phyloP scores from a whole-genome alignment of 2,329 filamentous ascomycete genomes.

The Colletotrichum phormii region DNA sequence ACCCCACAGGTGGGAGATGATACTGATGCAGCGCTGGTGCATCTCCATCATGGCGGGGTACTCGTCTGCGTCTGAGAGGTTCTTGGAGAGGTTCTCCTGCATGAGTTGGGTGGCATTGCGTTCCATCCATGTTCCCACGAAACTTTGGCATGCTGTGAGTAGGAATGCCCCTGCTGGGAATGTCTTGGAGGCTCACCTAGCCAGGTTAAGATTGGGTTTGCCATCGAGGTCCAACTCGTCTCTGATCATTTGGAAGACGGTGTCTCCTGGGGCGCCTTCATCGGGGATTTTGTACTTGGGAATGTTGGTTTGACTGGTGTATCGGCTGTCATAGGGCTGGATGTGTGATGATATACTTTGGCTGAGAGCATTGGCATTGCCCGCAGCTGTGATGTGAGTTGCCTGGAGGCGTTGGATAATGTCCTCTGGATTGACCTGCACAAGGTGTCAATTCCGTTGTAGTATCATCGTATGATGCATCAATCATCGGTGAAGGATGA shows the following conservation, averaged over 20 bases:
- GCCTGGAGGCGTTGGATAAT: constrained; percentile 65
- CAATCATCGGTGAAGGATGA: neutral
- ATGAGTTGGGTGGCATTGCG: constrained; percentile 73
- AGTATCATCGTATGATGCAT: neutral
- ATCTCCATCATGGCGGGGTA: constrained; percentile 69
- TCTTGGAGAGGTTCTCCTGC: constrained; percentile 76
- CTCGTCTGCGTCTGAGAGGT: constrained; percentile 77
- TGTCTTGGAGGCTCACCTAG: constrained; percentile 52
- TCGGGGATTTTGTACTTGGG: constrained; percentile 69
- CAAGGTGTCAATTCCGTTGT: neutral
- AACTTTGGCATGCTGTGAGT: constrained; percentile 52
- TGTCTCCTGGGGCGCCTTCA: constrained; percentile 69
- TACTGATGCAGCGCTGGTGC: constrained; percentile 75
- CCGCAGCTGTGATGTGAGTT: constrained; percentile 50
- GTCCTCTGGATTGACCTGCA: constrained; percentile 65
- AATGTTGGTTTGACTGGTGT: constrained; percentile 64
- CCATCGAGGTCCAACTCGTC: constrained; percentile 75
- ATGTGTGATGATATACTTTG: constrained; percentile 60
- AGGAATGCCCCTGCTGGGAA: neutral
- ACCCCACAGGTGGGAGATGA: constrained; percentile 75
- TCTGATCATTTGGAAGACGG: constrained; percentile 73
- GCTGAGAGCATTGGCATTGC: constrained; percentile 48
- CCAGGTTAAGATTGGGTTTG: constrained; percentile 75
- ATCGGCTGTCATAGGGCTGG: constrained; percentile 69
- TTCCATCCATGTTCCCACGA: constrained; percentile 80